Evolutionary conservation across 352 stramenopile species (phyloP), one percentile per base, ranked within the genome.

Genomic region (Phytophthora idaei): DNA sequence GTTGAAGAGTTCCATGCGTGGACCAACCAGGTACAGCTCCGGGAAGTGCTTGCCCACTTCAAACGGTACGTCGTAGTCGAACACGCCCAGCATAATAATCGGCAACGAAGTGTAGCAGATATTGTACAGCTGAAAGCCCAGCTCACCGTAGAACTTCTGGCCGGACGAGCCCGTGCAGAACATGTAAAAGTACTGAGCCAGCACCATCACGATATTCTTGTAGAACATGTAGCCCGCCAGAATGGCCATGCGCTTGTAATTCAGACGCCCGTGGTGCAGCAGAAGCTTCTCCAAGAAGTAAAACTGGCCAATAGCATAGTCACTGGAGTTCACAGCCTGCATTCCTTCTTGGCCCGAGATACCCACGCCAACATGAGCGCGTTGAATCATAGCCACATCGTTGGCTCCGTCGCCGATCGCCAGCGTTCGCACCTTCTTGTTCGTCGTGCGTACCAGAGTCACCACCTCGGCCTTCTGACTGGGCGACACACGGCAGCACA

Each of bases 281-380:
- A 99, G 66, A 5, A 99, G 85, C 61, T 92, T 82, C 76, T 98
- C 81, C 21, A 99, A 73, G 55, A 87, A 98, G 94, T 76, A 87
- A 67, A 99, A 99, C 76, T 99, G 97, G 12, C 85, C 95, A 54
- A 99, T 98, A 4, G 97, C 92, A 76, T 99, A 99, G 74, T 99
- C 98, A 46, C 95, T 89, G 28, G 80, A 95, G 76, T 99, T 99
- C 11, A 99, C 97, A 39, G 98, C 98, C 64, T 98, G 94, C 77
- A 96, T 89, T 42, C 93, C 94, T 76, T 98, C 93, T 61, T 96
- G 88, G 5, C 93, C 93, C 15, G 78, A 90, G 32, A 98, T 97
- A 21, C 92, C 93, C 12, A 98, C 90, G 36, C 92, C 93, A 29
- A 98, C 84, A 66, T 97, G 87, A 7, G 89, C 92, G 15, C 77